phyloP scores from a whole-genome alignment of 176 grass and related monocot genomes.

The bread wheat (Triticum aestivum) region DNA sequence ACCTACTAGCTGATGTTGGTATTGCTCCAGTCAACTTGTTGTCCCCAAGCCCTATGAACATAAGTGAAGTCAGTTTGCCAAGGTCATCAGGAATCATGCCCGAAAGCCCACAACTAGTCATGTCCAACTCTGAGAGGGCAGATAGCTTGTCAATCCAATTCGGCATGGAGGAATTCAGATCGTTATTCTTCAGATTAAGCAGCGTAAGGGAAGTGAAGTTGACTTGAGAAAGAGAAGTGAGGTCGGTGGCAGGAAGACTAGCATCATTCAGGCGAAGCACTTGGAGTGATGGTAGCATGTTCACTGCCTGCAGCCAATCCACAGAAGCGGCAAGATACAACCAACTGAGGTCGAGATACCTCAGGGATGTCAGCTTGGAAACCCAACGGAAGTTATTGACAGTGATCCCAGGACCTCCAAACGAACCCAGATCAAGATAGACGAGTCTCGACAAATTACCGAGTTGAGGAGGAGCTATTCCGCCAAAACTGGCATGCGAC shows the following conservation, averaged over 20 bases:
- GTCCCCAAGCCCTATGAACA: background rate
- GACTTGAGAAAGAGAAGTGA: constrained; percentile 9
- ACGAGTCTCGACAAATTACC: constrained; percentile 20
- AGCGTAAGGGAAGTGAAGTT: constrained; percentile 22
- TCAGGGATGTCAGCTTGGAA: no score
- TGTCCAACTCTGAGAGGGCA: constrained; percentile 29
- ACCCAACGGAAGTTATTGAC: no score
- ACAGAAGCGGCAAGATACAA: background rate
- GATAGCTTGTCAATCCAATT: constrained; percentile 39
- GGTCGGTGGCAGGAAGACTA: constrained; percentile 1
- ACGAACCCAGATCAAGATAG: no score
- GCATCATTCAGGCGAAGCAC: constrained; percentile 31
- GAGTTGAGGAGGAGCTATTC: constrained; percentile 21
- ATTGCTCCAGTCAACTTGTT: constrained; percentile 34
- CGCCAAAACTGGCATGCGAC: background rate
- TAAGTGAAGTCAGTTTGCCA: constrained; percentile 30
- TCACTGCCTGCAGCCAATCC: constrained; percentile 43
- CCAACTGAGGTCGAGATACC: constrained; percentile 29
- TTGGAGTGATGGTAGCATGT: constrained; percentile 28
- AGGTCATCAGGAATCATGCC: constrained; percentile 2
- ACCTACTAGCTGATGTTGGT: background rate
- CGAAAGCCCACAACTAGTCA: constrained; percentile 19
- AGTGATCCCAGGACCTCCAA: no score
- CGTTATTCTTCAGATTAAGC: constrained; percentile 24
- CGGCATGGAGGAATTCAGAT: constrained; percentile 16